Conservation (phyloP, 2,329 filamentous ascomycete species). For the Pseudocercospora eumusae region DNA sequence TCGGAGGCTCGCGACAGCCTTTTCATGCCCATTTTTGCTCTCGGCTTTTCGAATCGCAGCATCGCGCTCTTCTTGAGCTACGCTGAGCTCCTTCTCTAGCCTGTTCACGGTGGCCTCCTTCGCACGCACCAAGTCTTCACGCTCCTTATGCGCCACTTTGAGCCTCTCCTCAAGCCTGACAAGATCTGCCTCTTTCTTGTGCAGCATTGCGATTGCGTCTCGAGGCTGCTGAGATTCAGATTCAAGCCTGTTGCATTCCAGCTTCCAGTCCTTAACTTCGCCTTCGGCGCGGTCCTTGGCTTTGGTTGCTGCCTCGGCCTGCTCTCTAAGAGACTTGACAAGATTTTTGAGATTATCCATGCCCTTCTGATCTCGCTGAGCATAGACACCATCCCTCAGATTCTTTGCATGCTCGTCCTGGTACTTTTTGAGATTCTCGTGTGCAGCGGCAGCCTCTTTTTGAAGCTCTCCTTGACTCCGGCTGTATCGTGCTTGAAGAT, state of each 20-base stretch:
- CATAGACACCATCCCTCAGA: conserved; percentile 53
- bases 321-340: conserved; percentile 55
- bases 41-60: conserved; percentile 29
- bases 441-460: conserved; percentile 37
- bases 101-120: conserved; percentile 13
- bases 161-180: conserved; percentile 37
- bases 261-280: conserved; percentile 44
- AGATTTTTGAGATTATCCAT: conserved; percentile 57
- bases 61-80: conserved; percentile 31
- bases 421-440: conserved; percentile 40
- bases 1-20: conserved; percentile 33
- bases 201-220: conserved; percentile 25
- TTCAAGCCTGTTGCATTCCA: conserved; percentile 35
- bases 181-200: conserved; percentile 23
- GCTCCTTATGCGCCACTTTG: conserved; percentile 35
- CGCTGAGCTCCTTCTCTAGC: not conserved
- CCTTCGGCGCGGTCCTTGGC: conserved; percentile 54
- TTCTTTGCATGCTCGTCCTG: conserved; percentile 48
- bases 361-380: conserved; percentile 55
- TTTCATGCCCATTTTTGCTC: conserved; percentile 36
- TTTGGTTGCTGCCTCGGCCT: conserved; percentile 57
- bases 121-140: conserved; percentile 20
- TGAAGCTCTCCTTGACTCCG: conserved; percentile 44
- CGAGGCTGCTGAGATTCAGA: conserved; percentile 30
- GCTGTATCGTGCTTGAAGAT: conserved; percentile 52